Evolutionary conservation across 208 protist genomes (phyloP), one percentile per base, ranked within the genome.

Genomic region (Trypanosoma theileri): DNA sequence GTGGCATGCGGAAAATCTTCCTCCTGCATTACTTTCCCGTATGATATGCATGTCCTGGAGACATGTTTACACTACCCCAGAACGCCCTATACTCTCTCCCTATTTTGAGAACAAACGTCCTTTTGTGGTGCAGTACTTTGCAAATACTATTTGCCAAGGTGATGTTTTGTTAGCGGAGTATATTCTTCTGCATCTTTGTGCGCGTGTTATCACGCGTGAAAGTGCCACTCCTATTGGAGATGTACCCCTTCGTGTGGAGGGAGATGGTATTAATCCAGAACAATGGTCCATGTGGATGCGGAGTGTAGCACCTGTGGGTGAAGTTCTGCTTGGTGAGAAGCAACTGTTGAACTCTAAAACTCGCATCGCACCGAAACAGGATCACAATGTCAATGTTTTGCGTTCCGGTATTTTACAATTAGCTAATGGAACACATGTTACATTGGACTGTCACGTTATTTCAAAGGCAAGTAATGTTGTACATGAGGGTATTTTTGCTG

Each of bases 351-450:
- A 40, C 13, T 4, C 46, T 0, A 44, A 41, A 0, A 31, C 66
- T 19, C 75, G 72, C 28, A 67, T 90, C 13, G 66, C 60, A 0
- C 86, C 89, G 14, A 51, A 58, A 24, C 81, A 89, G 54, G 79
- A 91, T 63, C 71, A 66, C 46, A 65, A 71, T 17, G 42, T 58
- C 1, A 95, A 93, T 73, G 85, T 77, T 53, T 78, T 95, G 3
- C 75, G 72, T 3, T 80, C 81, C 0, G 90, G 90, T 55, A 31
- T 86, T 8, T 69, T 95, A 21, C 90, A 95, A 64, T 71, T 95
- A 7, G 86, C 81, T 4, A 89, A 93, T 70, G 90, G 90, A n/a
- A 82, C 83, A 12, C 84, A 95, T 59, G 54, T 95, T n/a, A 92
- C 86, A 21, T 48, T 95, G 6, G 85, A 95, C 74, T 89, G 81